Conservation (phyloP, 306 rosid genomes). For the Rosa multiflora region DNA sequence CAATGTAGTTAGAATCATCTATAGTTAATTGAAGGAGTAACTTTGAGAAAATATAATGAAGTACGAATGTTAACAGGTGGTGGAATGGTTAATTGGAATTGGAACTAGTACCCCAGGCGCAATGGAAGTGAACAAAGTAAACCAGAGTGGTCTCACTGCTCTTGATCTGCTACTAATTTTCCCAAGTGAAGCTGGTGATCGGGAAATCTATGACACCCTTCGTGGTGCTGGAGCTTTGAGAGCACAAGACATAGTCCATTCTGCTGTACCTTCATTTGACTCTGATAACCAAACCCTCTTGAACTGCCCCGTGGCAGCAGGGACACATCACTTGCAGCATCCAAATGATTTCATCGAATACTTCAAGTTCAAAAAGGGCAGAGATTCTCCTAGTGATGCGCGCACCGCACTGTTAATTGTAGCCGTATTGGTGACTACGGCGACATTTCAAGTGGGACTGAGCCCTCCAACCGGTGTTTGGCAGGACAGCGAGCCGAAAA, state of each 20-base stretch:
- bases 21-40: neutral
- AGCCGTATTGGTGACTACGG: constrained; percentile 27
- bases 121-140: constrained; percentile 11
- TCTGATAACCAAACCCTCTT: neutral
- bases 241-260: neutral
- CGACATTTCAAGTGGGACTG: constrained; percentile 33
- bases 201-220: constrained; percentile 28
- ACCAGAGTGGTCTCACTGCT: constrained; percentile 25
- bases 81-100: constrained; percentile 24
- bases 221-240: constrained; percentile 19
- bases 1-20: neutral
- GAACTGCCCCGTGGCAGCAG: neutral
- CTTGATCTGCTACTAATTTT: constrained; percentile 30
- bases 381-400: constrained; percentile 35
- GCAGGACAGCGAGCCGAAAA: constrained; percentile 14
- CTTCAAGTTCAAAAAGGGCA: constrained; percentile 37
- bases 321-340: neutral
- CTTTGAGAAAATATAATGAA: neutral
- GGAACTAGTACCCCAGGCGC: neutral
- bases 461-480: constrained; percentile 33
- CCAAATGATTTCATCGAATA: constrained; percentile 13
- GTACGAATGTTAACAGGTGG: constrained; percentile 20
- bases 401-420: constrained; percentile 25
- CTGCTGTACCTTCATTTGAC: neutral
- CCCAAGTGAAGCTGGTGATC: constrained; percentile 34